Percentiles rank a stretch among this genome's conserved stretches.
phyloP scores from a whole-genome alignment of 2,329 filamentous ascomycete genomes.

The Penicillium hordei region DNA sequence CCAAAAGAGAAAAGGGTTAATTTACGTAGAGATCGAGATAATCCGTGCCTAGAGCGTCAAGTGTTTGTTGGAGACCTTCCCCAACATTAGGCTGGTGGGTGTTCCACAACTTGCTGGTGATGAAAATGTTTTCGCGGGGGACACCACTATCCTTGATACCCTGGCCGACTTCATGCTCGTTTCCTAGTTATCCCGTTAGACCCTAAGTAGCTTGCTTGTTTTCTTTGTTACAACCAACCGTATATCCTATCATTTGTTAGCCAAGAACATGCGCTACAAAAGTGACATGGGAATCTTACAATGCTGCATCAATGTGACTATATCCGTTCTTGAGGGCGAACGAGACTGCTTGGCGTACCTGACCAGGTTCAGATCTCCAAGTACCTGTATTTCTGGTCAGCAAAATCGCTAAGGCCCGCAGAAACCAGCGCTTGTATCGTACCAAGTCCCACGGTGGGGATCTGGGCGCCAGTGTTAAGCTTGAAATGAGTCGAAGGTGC shows the following conservation, averaged over 20 bases:
- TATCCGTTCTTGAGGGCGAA: constrained; percentile 41
- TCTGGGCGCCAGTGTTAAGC: constrained; percentile 43
- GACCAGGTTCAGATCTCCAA: constrained; percentile 37
- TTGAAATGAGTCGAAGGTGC: constrained; percentile 14
- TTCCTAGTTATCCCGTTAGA: constrained; percentile 47
- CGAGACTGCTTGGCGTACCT: constrained; percentile 34
- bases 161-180: constrained; percentile 66
- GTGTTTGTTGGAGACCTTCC: constrained; percentile 45
- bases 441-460: constrained; percentile 40
- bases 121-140: constrained; percentile 63
- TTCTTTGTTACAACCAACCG: constrained; percentile 1
- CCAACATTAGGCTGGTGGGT: constrained; percentile 65
- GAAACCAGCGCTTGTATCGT: constrained; percentile 1
- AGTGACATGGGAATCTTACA: constrained; percentile 17
- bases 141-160: constrained; percentile 64
- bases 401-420: background rate
- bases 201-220: background rate
- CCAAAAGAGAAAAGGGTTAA: background rate
- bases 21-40: constrained; percentile 45
- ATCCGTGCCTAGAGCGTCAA: constrained; percentile 40
- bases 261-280: background rate
- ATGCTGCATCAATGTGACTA: constrained; percentile 41
- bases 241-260: constrained; percentile 14
- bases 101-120: constrained; percentile 81
- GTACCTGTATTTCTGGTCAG: constrained; percentile 26